A percentile compares a stretch with the other conserved stretches of the same genome.
phyloP scores from a whole-genome alignment of 2,329 filamentous ascomycete species.

The Colletotrichum sp. region DNA sequence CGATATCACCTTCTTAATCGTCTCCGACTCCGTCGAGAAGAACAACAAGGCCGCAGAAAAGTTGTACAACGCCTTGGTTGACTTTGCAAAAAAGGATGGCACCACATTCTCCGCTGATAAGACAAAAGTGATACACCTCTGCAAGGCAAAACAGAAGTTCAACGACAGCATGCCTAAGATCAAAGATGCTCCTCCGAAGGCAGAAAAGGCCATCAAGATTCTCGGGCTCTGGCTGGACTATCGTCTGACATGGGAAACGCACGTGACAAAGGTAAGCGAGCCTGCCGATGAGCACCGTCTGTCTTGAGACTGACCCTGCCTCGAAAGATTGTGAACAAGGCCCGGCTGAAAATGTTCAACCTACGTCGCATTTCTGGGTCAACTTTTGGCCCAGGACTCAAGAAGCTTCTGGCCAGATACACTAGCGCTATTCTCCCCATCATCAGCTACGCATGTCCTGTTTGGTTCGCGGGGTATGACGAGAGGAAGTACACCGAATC shows the following conservation, averaged over 20 bases:
- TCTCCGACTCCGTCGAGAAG: not conserved
- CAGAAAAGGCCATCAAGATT: not conserved
- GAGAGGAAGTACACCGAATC: not conserved
- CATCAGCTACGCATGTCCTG: not conserved
- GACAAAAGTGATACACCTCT: not conserved
- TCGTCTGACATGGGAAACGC: not conserved
- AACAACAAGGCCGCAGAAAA: not conserved
- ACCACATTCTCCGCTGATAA: not conserved
- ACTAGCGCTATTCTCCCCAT: not conserved
- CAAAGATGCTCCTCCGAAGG: not conserved
- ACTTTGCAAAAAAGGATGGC: not conserved
- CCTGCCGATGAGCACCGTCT: not conserved
- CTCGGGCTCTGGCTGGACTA: not conserved
- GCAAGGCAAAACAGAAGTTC: not conserved
- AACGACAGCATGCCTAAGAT: not conserved
- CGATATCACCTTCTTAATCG: not conserved
- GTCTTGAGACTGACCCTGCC: not conserved
- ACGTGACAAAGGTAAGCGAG: not conserved
- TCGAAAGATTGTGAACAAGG: not conserved
- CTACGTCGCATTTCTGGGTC: not conserved
- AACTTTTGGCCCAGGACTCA: not conserved
- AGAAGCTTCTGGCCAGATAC: not conserved
- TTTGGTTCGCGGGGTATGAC: not conserved
- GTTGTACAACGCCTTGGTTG: not conserved
- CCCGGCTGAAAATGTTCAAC: not conserved